Evolutionary conservation across 176 grass and related monocot species (phyloP), one percentile per base, ranked within the genome.

Genomic region (Triticum timopheevii): DNA sequence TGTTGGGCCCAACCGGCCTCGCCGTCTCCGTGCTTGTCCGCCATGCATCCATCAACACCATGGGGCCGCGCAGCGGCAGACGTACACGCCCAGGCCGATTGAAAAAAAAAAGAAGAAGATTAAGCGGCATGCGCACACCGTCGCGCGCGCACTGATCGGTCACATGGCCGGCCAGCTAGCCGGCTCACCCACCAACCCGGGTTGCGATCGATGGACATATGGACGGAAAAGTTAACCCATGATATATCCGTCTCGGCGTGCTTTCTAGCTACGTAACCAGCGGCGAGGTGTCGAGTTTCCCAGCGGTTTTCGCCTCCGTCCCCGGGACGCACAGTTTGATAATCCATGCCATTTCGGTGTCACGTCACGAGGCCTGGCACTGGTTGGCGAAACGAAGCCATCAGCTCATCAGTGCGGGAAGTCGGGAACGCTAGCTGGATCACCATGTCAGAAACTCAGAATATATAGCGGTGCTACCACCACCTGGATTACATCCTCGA

Each of bases 381-480:
- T 36, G 86, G 79, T 83, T 23, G 87, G 87, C 78, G 38, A 59
- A 71, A 84, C 20, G 65, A 52, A 84, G 65, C 73, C 54, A 39
- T 84, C 87, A 45, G 45, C 6, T 44, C 4, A 35, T 34, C 3
- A 40, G 35, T 22, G 34, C 34, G 38, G 68, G 31, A 31, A 31
- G 31, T 31, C 31, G 31, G 31, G 67, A 39, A 70, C 19, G 66
- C 31, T 69, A 10, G 31, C 17, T 77, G 34, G 49, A 50, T 8
- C 13, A 11, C 8, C 65, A 54, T 17, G 50, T 54, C 16, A 54
- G 50, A 54, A 54, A 54, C 50, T 7, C 50, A 0, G 16, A 19
- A 54, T 54, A 54, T 54, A 54, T 54, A 54, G 3, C 50, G 50
- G 50, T 54, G 50, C 50, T 54, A 54, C 50, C 50, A 54, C 50